Evolutionary conservation across 495 filamentous ascomycete genomes (phyloP), one percentile per base, ranked within the genome.

Genomic region (Niebla homalea): DNA sequence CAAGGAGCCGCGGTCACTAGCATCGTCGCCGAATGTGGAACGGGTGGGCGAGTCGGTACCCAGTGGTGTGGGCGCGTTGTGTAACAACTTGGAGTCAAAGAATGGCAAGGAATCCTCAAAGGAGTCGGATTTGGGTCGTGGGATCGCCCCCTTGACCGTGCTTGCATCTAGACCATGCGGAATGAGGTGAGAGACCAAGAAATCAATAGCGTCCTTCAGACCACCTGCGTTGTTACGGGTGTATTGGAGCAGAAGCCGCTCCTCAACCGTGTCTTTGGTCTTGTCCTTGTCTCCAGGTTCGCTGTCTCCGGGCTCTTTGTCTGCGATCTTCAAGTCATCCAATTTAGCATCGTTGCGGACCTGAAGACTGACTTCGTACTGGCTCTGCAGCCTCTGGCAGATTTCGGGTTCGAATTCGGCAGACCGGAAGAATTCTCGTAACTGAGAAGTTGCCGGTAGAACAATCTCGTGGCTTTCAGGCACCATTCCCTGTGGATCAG

Each of bases 211-310:
- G 69, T 97, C 93, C 58, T 89, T 89, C 15, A 99, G 76, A 5
- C 86, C 88, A 42, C 92, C 93, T 42, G 92, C 89, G 60, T 96
- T 95, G 76, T 97, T 96, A 52, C 89, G 87, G 25, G 92, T 97
- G 68, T 94, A 95, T 51, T 78, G 79, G 43, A 87, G 75, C 14
- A 80, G 62, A 19, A 83, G 69, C 16, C 69, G 70, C 57, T 81
- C 78, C 51, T 74, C 71, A 5, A 16, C 29, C 4, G 32, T 32
- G 14, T 32, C 29, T 2, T 32, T 12, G 29, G 29, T 26, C 29
- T 32, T 32, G 29, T 32, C 29, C 29, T 32, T 32, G 29, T 32
- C 29, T 11, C 29, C 29, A 32, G 29, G 10, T 12, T 11, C 29
- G 15, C 66, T 64, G 10, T 68, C 64, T 26, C 64, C 62, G 15